Evolutionary conservation across 805 yeast genomes (phyloP), one percentile per base, ranked within the genome.

Genomic region (Deakozyma indianensis): DNA sequence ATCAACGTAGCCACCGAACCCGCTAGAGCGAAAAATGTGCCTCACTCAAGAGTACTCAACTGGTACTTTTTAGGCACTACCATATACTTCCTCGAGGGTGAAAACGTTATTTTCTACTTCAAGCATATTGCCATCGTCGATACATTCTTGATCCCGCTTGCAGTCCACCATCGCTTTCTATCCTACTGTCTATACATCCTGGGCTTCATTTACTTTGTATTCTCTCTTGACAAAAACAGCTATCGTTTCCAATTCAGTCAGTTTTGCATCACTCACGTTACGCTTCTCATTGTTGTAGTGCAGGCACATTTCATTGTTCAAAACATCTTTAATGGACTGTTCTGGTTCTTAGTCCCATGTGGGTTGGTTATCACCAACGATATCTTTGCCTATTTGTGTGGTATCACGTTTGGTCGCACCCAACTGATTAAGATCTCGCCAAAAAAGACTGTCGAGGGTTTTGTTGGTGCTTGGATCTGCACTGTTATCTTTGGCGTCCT

Each of bases 361-460:
- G 80, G 92, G 1, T 70, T 90, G 56, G 98, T 92, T 43, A 85
- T 92, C 53, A 83, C 85, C 46, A 92, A 92, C 61, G 98, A 92
- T 61, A 87, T 90, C 45, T 88, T 86, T 71, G 98, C 98, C 22
- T 92, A 92, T 61, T 69, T 92, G 43, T 92, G 97, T 66, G 98
- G 98, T 41, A 92, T 92, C 53, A 84, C 97, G 1, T 86, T 92
- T 66, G 98, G 98, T 46, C 77, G 73, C 51, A 90, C 96, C 32
- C 95, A 85, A 58, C 75, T 92, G 56, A 85, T 92, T 54, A 86
- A 83, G 44, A 86, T 92, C 51, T 85, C 96, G 11, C 98, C 98
- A 47, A 92, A 92, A 65, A 92, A 92, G 66, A 92, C 98, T 2
- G 87, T 90, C 29, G 98, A 92, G 67, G 98, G 98, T 2, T 92